phyloP scores from a whole-genome alignment of 257 asterid genomes.

The Gentiana dahurica region DNA sequence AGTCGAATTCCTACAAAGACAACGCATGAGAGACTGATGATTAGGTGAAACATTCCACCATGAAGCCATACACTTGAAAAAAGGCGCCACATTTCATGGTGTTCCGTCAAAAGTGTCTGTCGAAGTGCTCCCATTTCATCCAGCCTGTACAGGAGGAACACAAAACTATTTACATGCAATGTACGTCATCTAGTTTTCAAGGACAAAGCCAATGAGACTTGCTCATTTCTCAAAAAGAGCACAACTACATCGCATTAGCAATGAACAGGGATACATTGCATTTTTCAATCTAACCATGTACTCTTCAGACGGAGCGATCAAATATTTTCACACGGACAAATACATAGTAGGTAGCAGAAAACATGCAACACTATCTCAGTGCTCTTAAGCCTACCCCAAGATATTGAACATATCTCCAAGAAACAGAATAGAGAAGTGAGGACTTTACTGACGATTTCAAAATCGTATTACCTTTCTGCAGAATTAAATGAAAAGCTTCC shows the following conservation, averaged over 20 bases:
- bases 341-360: neutral
- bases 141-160: constrained; percentile 35
- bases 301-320: neutral
- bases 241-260: too few species aligned
- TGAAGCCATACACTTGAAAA: constrained; percentile 76
- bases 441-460: too few species aligned
- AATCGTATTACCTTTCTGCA: too few species aligned
- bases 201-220: neutral
- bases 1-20: constrained; percentile 71
- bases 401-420: neutral
- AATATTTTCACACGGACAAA: neutral
- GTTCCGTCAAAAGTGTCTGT: constrained; percentile 30
- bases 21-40: constrained; percentile 50
- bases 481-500: neutral
- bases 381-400: neutral
- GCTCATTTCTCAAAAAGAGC: too few species aligned
- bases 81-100: constrained; percentile 65
- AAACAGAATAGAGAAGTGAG: neutral
- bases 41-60: constrained; percentile 72
- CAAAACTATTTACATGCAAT: too few species aligned
- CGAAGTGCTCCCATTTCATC: constrained; percentile 71
- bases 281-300: neutral
- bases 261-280: neutral
- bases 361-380: neutral
- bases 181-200: neutral